phyloP scores from a whole-genome alignment of 1,284 basidiomycete species.

The Rhodotorula mucilaginosa region DNA sequence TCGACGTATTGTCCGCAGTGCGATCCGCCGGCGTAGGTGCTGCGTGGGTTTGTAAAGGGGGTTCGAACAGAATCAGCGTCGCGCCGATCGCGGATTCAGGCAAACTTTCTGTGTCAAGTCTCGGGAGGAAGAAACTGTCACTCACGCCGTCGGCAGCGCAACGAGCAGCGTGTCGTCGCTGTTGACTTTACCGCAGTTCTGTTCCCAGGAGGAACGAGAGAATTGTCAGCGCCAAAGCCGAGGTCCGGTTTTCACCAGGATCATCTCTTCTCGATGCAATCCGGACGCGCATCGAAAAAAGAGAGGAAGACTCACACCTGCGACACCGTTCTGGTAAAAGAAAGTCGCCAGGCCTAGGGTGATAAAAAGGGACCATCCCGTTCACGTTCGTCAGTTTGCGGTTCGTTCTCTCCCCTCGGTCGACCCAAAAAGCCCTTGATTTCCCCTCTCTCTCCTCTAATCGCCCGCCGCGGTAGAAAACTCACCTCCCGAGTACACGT shows the following conservation, averaged over 20 bases:
- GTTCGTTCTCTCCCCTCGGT: neutral
- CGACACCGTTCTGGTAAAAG: constrained; percentile 27
- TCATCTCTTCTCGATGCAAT: too few species aligned
- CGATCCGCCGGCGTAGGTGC: constrained; percentile 21
- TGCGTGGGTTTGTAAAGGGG: neutral
- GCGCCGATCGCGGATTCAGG: too few species aligned
- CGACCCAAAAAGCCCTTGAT: too few species aligned
- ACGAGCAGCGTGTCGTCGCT: constrained; percentile 21
- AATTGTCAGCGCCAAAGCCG: too few species aligned
- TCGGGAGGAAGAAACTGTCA: too few species aligned
- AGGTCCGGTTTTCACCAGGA: too few species aligned
- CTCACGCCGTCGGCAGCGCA: constrained; percentile 18
- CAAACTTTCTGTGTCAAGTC: too few species aligned
- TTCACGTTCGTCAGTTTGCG: neutral
- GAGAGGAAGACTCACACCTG: neutral
- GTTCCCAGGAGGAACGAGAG: neutral
- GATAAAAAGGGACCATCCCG: neutral
- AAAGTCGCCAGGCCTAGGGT: neutral
- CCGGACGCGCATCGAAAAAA: too few species aligned
- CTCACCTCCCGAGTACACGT: constrained; percentile 9
- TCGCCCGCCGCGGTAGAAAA: neutral
- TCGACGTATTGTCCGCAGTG: constrained; percentile 23
- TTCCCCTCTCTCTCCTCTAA: too few species aligned
- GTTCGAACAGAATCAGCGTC: neutral
- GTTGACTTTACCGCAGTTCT: constrained; percentile 19